A percentile compares a stretch with the other conserved stretches of the same genome.
Evolutionary conservation across 2,329 filamentous ascomycete species (phyloP).

Genomic region (Phaeosphaeriaceae sp.): DNA sequence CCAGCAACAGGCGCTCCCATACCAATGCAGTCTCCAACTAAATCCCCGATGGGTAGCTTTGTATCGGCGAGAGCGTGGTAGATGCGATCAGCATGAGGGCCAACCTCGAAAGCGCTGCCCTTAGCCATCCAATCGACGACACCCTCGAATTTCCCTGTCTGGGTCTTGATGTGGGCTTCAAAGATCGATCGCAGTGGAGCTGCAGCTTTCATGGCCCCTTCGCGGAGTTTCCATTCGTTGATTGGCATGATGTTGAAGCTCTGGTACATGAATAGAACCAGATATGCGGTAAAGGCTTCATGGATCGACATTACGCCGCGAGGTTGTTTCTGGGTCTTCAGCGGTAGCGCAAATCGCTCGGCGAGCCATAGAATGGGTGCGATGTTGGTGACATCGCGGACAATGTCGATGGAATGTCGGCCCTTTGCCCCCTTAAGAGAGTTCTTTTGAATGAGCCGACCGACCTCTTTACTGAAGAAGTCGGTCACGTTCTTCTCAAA

Average conservation of each 20-base stretch:
- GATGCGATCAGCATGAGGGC: slow-evolving; percentile 58
- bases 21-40: slow-evolving; percentile 59
- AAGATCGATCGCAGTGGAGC: slow-evolving; percentile 72
- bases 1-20: slow-evolving; percentile 59
- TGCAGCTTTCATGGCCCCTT: slow-evolving; percentile 55
- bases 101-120: slow-evolving; percentile 64
- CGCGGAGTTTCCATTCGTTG: slow-evolving; percentile 58
- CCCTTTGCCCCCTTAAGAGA: slow-evolving; percentile 55
- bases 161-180: slow-evolving; percentile 70
- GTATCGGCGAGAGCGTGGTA: slow-evolving; percentile 58
- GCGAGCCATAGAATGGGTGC: slow-evolving; percentile 69
- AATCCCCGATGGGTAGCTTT: slow-evolving; percentile 56
- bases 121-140: slow-evolving; percentile 57
- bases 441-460: slow-evolving; percentile 55
- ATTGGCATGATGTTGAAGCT: slow-evolving; percentile 60
- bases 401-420: slow-evolving; percentile 58
- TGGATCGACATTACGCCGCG: slow-evolving; percentile 60
- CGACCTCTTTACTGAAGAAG: slow-evolving; percentile 60
- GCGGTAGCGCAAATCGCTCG: slow-evolving; percentile 69
- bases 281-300: slow-evolving; percentile 62
- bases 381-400: slow-evolving; percentile 73
- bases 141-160: slow-evolving; percentile 61
- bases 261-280: slow-evolving; percentile 69
- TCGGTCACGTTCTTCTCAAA: slow-evolving; percentile 72
- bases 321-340: slow-evolving; percentile 68